phyloP scores from a whole-genome alignment of 805 yeast genomes.

The Zygotorulaspora florentina region DNA sequence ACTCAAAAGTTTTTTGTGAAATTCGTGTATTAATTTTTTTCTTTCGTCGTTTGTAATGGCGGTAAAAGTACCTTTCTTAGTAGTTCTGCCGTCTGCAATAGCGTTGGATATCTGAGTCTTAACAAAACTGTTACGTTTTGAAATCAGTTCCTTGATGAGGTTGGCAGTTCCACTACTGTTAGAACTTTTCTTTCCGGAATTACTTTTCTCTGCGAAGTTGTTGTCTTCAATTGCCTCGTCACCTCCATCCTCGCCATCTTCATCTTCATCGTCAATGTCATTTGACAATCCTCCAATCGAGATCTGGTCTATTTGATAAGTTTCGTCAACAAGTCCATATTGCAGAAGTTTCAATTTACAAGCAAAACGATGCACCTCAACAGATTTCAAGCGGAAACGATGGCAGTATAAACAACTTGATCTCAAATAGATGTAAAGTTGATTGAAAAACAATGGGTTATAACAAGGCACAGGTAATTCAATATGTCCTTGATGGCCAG shows the following conservation, averaged over 20 bases:
- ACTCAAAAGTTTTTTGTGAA: slow-evolving; percentile 65
- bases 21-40: slow-evolving; percentile 64
- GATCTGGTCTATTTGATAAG: slow-evolving; percentile 66
- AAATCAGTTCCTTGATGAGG: slow-evolving; percentile 46
- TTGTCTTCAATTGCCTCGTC: slow-evolving; percentile 42
- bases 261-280: slow-evolving; percentile 43
- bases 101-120: slow-evolving; percentile 67
- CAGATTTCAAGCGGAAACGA: slow-evolving; percentile 63
- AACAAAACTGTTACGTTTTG: slow-evolving; percentile 66
- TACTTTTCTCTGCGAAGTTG: slow-evolving; percentile 43
- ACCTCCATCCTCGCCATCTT: slow-evolving; percentile 45
- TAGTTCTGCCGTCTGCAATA: slow-evolving; percentile 67
- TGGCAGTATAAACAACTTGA: slow-evolving; percentile 88
- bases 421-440: slow-evolving; percentile 79
- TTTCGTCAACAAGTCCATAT: slow-evolving; percentile 81
- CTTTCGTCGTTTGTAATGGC: slow-evolving; percentile 87
- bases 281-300: slow-evolving; percentile 32
- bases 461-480: slow-evolving; percentile 94
- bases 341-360: slow-evolving; percentile 81
- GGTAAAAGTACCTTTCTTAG: slow-evolving; percentile 65
- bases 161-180: slow-evolving; percentile 38
- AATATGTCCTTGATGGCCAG: slow-evolving; percentile 98
- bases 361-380: slow-evolving; percentile 69
- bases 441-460: slow-evolving; percentile 91
- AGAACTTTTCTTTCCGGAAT: slow-evolving; percentile 17